These are phyloP conservation scores for Ophiostoma pallidulum DNA, from an alignment of 2,329 filamentous ascomycete species.

Conservation along the genomic window DNA sequence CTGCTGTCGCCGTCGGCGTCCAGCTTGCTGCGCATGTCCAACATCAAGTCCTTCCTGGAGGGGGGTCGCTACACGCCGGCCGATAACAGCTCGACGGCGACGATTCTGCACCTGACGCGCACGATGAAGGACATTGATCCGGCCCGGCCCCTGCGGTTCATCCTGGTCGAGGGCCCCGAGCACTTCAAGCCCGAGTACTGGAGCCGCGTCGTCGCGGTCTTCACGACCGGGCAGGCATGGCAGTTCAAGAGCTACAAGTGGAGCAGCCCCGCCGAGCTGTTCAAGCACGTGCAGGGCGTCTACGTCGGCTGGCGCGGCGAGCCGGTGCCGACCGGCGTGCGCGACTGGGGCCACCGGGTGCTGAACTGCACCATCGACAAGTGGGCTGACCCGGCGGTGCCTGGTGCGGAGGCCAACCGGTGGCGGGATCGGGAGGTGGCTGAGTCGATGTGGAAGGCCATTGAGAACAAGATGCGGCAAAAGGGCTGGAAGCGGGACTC, in stretches of 20 bases:
- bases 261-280: conserved; percentile 79
- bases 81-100: conserved; percentile 59
- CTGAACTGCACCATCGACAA: conserved; percentile 73
- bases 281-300: conserved; percentile 77
- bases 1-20: conserved; percentile 93
- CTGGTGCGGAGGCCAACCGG: conserved; percentile 41
- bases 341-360: conserved; percentile 78
- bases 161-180: conserved; percentile 85
- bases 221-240: conserved; percentile 96
- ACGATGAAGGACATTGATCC: conserved; percentile 62
- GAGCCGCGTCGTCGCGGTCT: conserved; percentile 88
- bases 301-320: conserved; percentile 91
- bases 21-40: conserved; percentile 87
- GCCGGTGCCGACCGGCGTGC: conserved; percentile 64
- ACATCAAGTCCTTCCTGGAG: conserved; percentile 90
- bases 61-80: conserved; percentile 71
- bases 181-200: conserved; percentile 98
- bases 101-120: conserved; percentile 80
- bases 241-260: conserved; percentile 99
- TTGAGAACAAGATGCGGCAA: conserved; percentile 78
- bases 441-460: conserved; percentile 81
- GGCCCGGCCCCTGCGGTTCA: conserved; percentile 73
- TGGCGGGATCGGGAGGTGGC: conserved; percentile 92
- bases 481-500: conserved; percentile 74
- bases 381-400: conserved; percentile 49